phyloP scores from a whole-genome alignment of 768 basidiomycete species.

The Rhizopogon salebrosus region DNA sequence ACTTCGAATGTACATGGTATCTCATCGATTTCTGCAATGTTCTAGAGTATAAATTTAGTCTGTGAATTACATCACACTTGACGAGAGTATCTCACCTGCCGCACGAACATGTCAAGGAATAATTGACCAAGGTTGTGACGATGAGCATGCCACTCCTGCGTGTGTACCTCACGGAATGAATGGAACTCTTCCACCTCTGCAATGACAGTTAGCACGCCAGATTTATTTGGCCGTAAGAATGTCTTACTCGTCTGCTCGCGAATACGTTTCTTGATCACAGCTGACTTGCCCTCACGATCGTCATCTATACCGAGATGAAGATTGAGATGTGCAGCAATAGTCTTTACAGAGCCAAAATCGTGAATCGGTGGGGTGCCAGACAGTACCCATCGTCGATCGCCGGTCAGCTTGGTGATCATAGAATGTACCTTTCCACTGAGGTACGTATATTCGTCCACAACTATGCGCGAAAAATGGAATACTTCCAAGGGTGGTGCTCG shows the following conservation, averaged over 20 bases:
- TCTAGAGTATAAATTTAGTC: slow-evolving; percentile 39
- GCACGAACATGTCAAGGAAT: slow-evolving; percentile 78
- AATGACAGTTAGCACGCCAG: slow-evolving; percentile 13
- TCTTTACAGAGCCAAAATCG: slow-evolving; percentile 87
- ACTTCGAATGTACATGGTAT: slow-evolving; percentile 72
- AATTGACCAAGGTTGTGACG: slow-evolving; percentile 77
- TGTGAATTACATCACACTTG: not conserved
- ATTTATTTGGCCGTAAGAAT: slow-evolving; percentile 1
- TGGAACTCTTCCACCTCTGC: slow-evolving; percentile 89
- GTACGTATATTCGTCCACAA: slow-evolving; percentile 95
- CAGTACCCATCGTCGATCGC: slow-evolving; percentile 88
- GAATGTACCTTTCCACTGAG: slow-evolving; percentile 76
- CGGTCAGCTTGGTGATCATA: slow-evolving; percentile 69
- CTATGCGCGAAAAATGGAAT: slow-evolving; percentile 86
- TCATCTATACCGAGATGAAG: slow-evolving; percentile 92
- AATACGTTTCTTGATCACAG: slow-evolving; percentile 73
- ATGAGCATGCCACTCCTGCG: slow-evolving; percentile 86
- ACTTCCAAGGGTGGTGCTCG: slow-evolving; percentile 82
- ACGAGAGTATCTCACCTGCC: slow-evolving; percentile 53
- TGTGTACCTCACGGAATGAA: slow-evolving; percentile 93
- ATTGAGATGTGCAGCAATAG: slow-evolving; percentile 82
- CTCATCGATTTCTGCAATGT: slow-evolving; percentile 95
- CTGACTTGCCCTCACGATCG: slow-evolving; percentile 73
- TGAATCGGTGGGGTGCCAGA: slow-evolving; percentile 94
- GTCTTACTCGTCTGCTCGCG: slow-evolving; percentile 78